Conservation (phyloP, 208 protist genomes). For the Leishmania guyanensis region DNA sequence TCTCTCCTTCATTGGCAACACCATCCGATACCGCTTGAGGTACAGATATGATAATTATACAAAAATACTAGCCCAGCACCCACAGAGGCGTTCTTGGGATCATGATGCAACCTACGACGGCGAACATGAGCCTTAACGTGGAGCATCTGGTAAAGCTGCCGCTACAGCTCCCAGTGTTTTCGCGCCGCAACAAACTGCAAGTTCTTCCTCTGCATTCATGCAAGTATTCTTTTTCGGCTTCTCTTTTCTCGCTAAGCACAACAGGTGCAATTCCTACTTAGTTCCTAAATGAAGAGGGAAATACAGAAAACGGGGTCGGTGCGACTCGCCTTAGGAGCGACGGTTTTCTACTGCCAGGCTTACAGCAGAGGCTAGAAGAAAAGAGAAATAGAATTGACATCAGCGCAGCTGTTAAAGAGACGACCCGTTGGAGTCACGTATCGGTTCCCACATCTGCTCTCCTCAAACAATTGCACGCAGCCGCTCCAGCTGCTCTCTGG, state of each 20-base stretch:
- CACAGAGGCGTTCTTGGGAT: background rate
- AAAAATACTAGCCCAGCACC: background rate
- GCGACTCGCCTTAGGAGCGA: background rate
- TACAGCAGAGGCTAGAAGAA: slow-evolving; percentile 5
- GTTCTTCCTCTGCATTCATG: background rate
- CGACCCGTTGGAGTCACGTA: background rate
- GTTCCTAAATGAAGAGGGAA: slow-evolving; percentile 14
- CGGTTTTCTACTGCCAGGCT: slow-evolving; percentile 8
- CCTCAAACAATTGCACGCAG: slow-evolving; percentile 65
- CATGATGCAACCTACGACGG: background rate
- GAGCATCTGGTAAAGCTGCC: background rate
- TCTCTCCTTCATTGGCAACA: background rate
- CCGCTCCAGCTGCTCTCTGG: slow-evolving; percentile 73
- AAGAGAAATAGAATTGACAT: background rate
- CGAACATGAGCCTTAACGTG: background rate
- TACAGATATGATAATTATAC: background rate
- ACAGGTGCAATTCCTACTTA: slow-evolving; percentile 1
- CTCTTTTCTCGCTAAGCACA: background rate
- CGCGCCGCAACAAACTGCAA: background rate
- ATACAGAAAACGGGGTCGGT: background rate
- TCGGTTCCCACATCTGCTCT: background rate
- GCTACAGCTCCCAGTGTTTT: background rate
- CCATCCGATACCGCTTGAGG: background rate
- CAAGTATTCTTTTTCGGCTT: background rate
- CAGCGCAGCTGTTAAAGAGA: background rate